phyloP scores from a whole-genome alignment of 768 basidiomycete genomes.

The Vishniacozyma victoriae region DNA sequence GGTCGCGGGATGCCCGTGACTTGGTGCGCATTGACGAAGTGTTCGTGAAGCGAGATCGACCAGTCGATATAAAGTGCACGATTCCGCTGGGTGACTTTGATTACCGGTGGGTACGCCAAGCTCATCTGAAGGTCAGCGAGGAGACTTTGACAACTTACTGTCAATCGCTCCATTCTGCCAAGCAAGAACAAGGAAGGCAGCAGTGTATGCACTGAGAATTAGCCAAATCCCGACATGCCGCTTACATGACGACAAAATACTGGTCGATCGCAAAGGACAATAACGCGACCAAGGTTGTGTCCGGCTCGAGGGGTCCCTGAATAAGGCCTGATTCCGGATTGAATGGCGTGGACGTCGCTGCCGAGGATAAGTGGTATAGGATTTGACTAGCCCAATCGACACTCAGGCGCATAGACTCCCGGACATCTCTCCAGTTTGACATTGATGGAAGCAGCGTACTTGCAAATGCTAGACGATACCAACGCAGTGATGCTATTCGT shows the following conservation, averaged over 20 bases:
- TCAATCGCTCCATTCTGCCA: conserved; percentile 12
- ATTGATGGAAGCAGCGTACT: conserved; percentile 5
- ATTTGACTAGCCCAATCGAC: conserved; percentile 17
- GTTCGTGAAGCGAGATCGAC: conserved; percentile 10
- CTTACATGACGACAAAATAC: conserved; percentile 16
- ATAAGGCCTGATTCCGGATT: not conserved
- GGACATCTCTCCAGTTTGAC: conserved; percentile 1
- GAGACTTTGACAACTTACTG: conserved; percentile 1
- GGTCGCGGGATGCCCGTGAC: conserved; percentile 3
- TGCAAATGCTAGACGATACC: conserved; percentile 15
- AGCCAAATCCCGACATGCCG: not conserved
- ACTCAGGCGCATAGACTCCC: conserved; percentile 2
- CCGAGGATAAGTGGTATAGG: conserved; percentile 8
- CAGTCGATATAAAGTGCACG: conserved; percentile 6
- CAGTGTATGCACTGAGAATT: conserved; percentile 7
- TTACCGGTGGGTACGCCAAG: no score
- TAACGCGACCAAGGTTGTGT: conserved; percentile 2
- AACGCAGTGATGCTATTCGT: conserved; percentile 9
- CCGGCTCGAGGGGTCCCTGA: conserved; percentile 5
- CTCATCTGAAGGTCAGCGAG: not conserved
- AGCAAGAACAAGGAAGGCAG: conserved; percentile 9
- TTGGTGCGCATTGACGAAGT: conserved; percentile 1
- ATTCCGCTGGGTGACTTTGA: no score
- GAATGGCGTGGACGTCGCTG: conserved; percentile 1
- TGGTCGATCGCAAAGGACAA: conserved; percentile 16